Evolutionary conservation across 306 rosid species (phyloP).

Genomic region (Trifolium fragiferum): DNA sequence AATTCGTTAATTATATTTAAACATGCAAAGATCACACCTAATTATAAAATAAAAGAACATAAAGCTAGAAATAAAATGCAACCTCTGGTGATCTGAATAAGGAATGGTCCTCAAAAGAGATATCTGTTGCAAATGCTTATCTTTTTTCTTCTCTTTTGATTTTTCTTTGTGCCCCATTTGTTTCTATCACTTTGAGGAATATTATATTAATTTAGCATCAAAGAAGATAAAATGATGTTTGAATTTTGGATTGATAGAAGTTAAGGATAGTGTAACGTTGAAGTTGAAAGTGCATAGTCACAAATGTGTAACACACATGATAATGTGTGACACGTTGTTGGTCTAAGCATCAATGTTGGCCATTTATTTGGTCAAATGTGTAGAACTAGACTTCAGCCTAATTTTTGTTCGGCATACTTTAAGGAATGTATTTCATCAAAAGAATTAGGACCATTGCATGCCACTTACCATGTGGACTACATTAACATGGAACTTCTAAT

Average conservation of each 20-base stretch:
- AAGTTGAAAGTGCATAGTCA: constrained; percentile 29
- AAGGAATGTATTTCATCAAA: neutral
- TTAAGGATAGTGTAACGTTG: constrained; percentile 1
- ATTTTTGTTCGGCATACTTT: constrained; percentile 14
- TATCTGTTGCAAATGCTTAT: constrained; percentile 76
- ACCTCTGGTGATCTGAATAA: constrained; percentile 90
- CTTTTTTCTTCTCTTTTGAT: constrained; percentile 74
- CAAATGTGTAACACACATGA: neutral
- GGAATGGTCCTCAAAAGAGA: constrained; percentile 91
- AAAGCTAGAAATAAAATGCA: neutral
- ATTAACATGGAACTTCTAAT: neutral
- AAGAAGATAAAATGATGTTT: neutral
- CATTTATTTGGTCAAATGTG: constrained; percentile 43
- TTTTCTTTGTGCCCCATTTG: constrained; percentile 72
- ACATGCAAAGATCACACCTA: neutral
- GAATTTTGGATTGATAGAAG: constrained; percentile 10
- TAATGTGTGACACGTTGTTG: constrained; percentile 54
- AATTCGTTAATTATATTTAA: neutral
- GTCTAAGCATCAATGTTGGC: constrained; percentile 36
- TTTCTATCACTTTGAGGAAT: neutral
- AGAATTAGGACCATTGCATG: neutral
- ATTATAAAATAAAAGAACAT: neutral
- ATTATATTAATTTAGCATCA: neutral
- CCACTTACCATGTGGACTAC: neutral
- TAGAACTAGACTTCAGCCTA: constrained; percentile 47